Percentiles rank a stretch among this genome's conserved stretches.
These are phyloP conservation scores for Ilex paraguariensis DNA, from an alignment of 305 asterid genomes.

Conservation along the genomic window DNA sequence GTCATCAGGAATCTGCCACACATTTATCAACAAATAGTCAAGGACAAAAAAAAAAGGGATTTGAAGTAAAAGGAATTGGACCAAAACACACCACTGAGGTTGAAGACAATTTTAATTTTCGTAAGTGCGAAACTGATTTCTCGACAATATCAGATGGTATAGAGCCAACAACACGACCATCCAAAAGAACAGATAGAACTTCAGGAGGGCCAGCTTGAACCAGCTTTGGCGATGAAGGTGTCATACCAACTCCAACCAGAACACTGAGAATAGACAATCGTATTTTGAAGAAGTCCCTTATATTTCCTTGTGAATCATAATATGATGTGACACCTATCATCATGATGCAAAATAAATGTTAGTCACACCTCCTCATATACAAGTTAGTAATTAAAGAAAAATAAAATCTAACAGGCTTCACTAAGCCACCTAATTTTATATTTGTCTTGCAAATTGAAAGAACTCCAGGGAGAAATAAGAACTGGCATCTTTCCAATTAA, in stretches of 20 bases:
- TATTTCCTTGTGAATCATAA: slow-evolving; percentile 63
- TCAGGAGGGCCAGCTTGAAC: slow-evolving; percentile 87
- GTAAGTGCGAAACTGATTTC: slow-evolving; percentile 63
- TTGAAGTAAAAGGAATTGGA: slow-evolving; percentile 5
- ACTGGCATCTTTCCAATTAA: too few relatives aligned
- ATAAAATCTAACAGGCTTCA: too few relatives aligned
- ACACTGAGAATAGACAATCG: slow-evolving; percentile 51
- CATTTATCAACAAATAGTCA: slow-evolving; percentile 13
- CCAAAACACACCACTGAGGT: slow-evolving; percentile 51
- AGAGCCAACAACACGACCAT: slow-evolving; percentile 85
- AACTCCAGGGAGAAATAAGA: too few relatives aligned
- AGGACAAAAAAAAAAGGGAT: not conserved
- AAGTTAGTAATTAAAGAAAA: too few relatives aligned
- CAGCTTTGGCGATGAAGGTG: slow-evolving; percentile 65
- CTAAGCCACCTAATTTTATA: too few relatives aligned
- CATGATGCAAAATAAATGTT: slow-evolving; percentile 1
- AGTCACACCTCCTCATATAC: not conserved
- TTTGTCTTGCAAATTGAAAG: too few relatives aligned
- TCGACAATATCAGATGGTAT: slow-evolving; percentile 55
- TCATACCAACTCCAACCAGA: slow-evolving; percentile 73
- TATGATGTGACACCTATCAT: slow-evolving; percentile 74
- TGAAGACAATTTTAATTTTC: slow-evolving; percentile 72
- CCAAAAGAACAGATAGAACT: slow-evolving; percentile 77
- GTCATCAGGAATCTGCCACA: slow-evolving; percentile 79
- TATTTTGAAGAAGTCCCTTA: slow-evolving; percentile 63